phyloP scores from a whole-genome alignment of 306 rosid genomes.

The Prunus dulcis region DNA sequence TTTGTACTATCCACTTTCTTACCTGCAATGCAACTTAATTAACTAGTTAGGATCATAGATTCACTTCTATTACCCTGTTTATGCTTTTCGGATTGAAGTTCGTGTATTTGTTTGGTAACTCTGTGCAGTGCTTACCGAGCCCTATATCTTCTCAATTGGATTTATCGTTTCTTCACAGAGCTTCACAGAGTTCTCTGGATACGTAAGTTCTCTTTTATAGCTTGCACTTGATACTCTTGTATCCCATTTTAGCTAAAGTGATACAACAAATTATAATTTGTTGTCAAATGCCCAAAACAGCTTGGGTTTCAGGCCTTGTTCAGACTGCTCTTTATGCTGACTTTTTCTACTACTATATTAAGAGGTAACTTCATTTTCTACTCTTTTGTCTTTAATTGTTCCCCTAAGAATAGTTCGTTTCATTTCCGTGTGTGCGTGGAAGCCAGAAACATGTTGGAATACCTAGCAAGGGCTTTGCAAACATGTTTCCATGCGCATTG shows the following conservation, averaged over 20 bases:
- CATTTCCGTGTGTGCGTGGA: not conserved
- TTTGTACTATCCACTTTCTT: not conserved
- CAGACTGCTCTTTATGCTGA: slow-evolving; percentile 46
- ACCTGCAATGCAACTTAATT: not conserved
- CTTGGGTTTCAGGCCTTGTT: slow-evolving; percentile 44
- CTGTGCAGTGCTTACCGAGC: slow-evolving; percentile 30
- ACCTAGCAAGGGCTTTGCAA: not conserved
- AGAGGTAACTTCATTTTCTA: slow-evolving; percentile 24
- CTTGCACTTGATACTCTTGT: not conserved
- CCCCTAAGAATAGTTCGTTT: not conserved
- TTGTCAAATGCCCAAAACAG: slow-evolving; percentile 18
- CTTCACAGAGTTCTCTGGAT: slow-evolving; percentile 31
- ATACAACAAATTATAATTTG: not conserved
- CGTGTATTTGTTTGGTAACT: not conserved
- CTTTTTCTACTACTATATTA: slow-evolving; percentile 38
- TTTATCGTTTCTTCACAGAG: slow-evolving; percentile 36
- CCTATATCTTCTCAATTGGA: slow-evolving; percentile 32
- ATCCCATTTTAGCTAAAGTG: not conserved
- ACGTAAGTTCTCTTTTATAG: slow-evolving; percentile 13
- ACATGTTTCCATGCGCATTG: not conserved
- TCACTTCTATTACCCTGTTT: no score
- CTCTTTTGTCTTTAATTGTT: not conserved
- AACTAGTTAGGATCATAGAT: not conserved
- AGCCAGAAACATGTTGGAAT: not conserved
- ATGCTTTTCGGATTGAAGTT: not conserved